Percentiles rank a stretch among this genome's conserved stretches.
These are phyloP conservation scores for Trichoderma semiorbis DNA, from an alignment of 2,329 filamentous ascomycete species.

Conservation along the genomic window DNA sequence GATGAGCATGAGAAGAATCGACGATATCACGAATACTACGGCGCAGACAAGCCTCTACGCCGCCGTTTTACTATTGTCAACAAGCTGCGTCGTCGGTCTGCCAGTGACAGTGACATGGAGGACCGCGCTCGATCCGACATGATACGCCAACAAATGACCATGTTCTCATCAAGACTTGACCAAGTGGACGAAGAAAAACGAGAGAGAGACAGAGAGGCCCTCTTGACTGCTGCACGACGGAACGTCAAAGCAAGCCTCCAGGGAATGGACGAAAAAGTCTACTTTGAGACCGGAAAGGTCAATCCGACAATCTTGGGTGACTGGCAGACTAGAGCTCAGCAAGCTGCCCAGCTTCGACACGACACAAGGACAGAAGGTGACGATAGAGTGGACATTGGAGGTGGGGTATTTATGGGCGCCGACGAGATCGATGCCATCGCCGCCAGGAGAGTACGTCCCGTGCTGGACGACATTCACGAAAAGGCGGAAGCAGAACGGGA, in stretches of 20 bases:
- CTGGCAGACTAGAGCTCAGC: slow-evolving; percentile 75
- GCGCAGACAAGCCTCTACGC: slow-evolving; percentile 39
- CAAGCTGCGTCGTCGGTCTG: slow-evolving; percentile 60
- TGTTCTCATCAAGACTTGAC: slow-evolving; percentile 65
- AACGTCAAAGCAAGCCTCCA: slow-evolving; percentile 80
- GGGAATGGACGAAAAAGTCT: slow-evolving; percentile 78
- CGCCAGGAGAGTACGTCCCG: slow-evolving; percentile 70
- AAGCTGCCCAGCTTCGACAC: slow-evolving; percentile 63
- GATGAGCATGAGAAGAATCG: slow-evolving; percentile 61
- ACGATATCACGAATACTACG: slow-evolving; percentile 75
- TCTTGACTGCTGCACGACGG: slow-evolving; percentile 76
- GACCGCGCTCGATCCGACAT: slow-evolving; percentile 67
- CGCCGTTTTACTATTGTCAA: slow-evolving; percentile 50
- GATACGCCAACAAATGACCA: slow-evolving; percentile 75
- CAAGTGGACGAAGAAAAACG: slow-evolving; percentile 72
- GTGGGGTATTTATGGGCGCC: slow-evolving; percentile 75
- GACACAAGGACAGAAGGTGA: slow-evolving; percentile 56
- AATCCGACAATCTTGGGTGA: slow-evolving; percentile 65
- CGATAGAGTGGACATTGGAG: slow-evolving; percentile 66
- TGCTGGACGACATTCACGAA: slow-evolving; percentile 79
- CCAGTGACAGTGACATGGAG: slow-evolving; percentile 62
- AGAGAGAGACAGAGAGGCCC: slow-evolving; percentile 66
- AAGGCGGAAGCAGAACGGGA: slow-evolving; percentile 71
- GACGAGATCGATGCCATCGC: slow-evolving; percentile 78
- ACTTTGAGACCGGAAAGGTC: slow-evolving; percentile 70